Conservation (phyloP, 345 rosid species). For the Salix koriyanagi region DNA sequence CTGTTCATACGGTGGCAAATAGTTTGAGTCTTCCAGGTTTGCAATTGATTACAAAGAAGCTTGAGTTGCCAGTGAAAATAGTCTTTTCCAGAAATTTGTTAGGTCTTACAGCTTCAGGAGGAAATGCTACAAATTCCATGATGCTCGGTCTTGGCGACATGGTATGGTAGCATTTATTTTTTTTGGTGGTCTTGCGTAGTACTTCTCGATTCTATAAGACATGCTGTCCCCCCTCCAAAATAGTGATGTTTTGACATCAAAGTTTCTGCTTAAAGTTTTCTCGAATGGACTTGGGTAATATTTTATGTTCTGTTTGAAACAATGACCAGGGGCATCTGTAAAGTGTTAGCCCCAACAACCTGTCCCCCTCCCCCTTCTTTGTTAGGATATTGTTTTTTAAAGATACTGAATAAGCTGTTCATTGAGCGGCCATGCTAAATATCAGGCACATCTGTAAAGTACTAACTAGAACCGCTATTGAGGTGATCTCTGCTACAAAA, state of each 20-base stretch:
- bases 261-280: background rate
- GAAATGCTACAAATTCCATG: constrained; percentile 41
- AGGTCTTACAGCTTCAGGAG: constrained; percentile 62
- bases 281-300: background rate
- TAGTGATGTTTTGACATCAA: background rate
- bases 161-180: constrained; percentile 43
- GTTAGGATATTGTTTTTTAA: no score
- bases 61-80: constrained; percentile 91
- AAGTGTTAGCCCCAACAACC: background rate
- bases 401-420: background rate
- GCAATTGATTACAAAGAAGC: constrained; percentile 86
- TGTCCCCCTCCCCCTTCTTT: background rate
- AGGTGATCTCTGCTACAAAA: no score
- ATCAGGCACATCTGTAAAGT: no score
- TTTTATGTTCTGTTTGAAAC: background rate
- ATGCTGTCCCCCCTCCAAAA: background rate
- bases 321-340: background rate
- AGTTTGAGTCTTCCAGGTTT: constrained; percentile 94
- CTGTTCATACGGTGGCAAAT: constrained; percentile 88
- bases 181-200: background rate
- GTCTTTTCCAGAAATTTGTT: constrained; percentile 79
- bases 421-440: background rate
- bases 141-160: constrained; percentile 99
- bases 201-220: background rate
- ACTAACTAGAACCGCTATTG: no score